A percentile compares a stretch with the other conserved stretches of the same genome.
These are phyloP conservation scores for Hemerocallis citrina DNA, from an alignment of 106 monocot species.

Conservation along the genomic window DNA sequence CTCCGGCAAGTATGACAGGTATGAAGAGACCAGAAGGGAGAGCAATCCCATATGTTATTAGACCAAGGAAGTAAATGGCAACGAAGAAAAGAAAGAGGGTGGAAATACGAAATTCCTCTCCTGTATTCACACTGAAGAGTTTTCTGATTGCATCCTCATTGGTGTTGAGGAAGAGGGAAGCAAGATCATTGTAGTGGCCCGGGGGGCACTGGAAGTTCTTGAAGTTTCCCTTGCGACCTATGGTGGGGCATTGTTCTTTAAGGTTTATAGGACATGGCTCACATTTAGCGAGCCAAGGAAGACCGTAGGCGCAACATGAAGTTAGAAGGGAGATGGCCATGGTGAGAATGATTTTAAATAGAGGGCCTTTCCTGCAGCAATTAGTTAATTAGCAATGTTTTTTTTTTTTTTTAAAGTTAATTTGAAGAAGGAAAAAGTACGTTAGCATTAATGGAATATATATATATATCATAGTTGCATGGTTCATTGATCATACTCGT, in stretches of 20 bases:
- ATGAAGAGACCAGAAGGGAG: slow-evolving; percentile 61
- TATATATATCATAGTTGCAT: too few species aligned
- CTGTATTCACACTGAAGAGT: slow-evolving; percentile 37
- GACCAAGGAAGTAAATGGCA: slow-evolving; percentile 36
- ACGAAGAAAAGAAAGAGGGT: slow-evolving; percentile 37
- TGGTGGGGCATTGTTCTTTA: slow-evolving; percentile 33
- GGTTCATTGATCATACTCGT: slow-evolving; percentile 53
- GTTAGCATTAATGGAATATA: too few species aligned
- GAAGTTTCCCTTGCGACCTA: slow-evolving; percentile 43
- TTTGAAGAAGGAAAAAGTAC: too few species aligned
- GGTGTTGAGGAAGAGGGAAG: slow-evolving; percentile 53
- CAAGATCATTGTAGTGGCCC: slow-evolving; percentile 53
- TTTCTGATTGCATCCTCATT: slow-evolving; percentile 57
- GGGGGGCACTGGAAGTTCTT: slow-evolving; percentile 58
- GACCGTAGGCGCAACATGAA: slow-evolving; percentile 49
- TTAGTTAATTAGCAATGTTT: too few species aligned
- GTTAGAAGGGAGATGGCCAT: slow-evolving; percentile 40
- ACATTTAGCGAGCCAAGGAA: slow-evolving; percentile 54
- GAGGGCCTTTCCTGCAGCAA: slow-evolving; percentile 51
- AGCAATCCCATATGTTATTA: slow-evolving; percentile 59
- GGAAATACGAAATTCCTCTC: slow-evolving; percentile 26
- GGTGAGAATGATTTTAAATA: slow-evolving; percentile 55
- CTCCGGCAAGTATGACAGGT: slow-evolving; percentile 55
- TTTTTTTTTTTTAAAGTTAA: too few species aligned
- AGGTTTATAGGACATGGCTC: slow-evolving; percentile 34